Evolutionary conservation across 495 filamentous ascomycete genomes (phyloP).

Genomic region (Daldinia loculata): DNA sequence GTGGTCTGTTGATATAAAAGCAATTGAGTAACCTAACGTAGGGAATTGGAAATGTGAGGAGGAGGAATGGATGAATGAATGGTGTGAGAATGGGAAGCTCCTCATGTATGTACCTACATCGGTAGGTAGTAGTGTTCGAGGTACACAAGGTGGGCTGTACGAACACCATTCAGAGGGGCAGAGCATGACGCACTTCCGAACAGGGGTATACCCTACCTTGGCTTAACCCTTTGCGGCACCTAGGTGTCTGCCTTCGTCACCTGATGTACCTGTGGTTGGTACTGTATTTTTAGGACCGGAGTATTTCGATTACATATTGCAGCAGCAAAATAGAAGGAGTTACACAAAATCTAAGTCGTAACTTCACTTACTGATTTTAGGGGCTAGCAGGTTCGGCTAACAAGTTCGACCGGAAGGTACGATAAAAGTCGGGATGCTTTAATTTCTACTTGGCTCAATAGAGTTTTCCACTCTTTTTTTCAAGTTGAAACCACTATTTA

Average conservation of each 20-base stretch:
- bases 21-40: background rate
- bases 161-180: conserved; percentile 17
- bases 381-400: background rate
- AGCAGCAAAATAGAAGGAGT: background rate
- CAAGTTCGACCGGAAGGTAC: conserved; percentile 2
- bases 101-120: background rate
- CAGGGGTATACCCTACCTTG: conserved; percentile 31
- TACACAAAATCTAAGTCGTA: background rate
- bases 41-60: background rate
- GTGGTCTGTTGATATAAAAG: background rate
- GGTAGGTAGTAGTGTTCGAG: background rate
- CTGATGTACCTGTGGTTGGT: background rate
- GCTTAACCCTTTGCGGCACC: conserved; percentile 24
- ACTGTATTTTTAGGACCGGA: conserved; percentile 5
- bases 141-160: conserved; percentile 28
- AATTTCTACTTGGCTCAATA: background rate
- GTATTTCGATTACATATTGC: background rate
- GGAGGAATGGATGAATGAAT: background rate
- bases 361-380: background rate
- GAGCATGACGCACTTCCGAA: conserved; percentile 43
- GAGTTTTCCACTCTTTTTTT: background rate
- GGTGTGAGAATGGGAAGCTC: conserved; percentile 1
- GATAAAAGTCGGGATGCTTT: conserved; percentile 4
- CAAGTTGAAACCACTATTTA: background rate
- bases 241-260: conserved; percentile 23